phyloP scores from a whole-genome alignment of 257 asterid species.

The Solanum paucissectum region DNA sequence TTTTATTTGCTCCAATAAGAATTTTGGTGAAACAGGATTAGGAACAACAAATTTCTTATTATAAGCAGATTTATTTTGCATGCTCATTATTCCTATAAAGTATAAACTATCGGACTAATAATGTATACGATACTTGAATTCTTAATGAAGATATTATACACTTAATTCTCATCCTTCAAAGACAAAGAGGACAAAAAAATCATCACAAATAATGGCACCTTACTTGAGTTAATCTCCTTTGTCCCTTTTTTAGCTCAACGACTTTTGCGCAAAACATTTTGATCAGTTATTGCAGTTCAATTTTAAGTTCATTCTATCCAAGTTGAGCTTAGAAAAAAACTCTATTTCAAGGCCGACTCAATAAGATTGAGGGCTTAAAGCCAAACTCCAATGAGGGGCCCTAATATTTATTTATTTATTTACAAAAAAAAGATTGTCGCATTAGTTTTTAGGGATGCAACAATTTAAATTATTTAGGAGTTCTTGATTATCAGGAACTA shows the following conservation, averaged over 20 bases:
- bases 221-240: background rate
- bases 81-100: background rate
- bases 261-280: background rate
- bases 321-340: background rate
- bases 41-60: background rate
- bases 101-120: background rate
- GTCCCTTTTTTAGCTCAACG: background rate
- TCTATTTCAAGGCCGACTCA: no score
- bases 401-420: no score
- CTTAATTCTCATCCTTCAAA: background rate
- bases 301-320: background rate
- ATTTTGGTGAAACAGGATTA: background rate
- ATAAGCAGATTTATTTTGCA: background rate
- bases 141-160: background rate
- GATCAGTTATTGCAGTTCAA: background rate
- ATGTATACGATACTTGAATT: background rate
- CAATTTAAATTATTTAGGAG: no score
- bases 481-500: no score
- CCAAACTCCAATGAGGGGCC: no score
- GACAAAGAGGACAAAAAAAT: background rate
- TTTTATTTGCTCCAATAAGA: background rate
- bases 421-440: no score
- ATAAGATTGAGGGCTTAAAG: no score
- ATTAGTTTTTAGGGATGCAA: no score
- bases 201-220: background rate